Percentiles rank a stretch among this genome's conserved stretches.
Evolutionary conservation across 2,329 filamentous ascomycete genomes (phyloP).

Genomic region (Cladosporium sp.): DNA sequence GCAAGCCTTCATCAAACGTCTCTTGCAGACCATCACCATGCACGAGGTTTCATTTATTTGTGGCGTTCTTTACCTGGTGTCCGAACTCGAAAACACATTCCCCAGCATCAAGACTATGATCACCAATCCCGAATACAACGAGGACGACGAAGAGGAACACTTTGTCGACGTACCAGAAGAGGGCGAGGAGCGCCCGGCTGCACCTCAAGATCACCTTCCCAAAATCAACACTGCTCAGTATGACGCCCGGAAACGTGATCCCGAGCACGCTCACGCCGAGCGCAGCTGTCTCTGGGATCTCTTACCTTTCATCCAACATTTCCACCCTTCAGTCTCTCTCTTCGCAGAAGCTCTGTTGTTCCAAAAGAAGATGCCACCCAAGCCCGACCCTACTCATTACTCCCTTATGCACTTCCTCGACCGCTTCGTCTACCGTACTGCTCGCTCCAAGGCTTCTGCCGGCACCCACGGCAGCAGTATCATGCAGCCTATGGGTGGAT

Average conservation of each 20-base stretch:
- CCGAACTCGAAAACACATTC: slow-evolving; percentile 74
- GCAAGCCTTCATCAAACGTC: slow-evolving; percentile 91
- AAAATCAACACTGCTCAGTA: slow-evolving; percentile 46
- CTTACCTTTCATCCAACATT: slow-evolving; percentile 75
- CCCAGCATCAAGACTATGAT: slow-evolving; percentile 75
- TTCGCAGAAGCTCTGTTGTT: slow-evolving; percentile 71
- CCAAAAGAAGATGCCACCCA: slow-evolving; percentile 69
- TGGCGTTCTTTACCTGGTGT: slow-evolving; percentile 84
- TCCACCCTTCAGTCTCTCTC: slow-evolving; percentile 86
- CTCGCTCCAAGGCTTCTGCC: slow-evolving; percentile 60
- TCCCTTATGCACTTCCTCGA: slow-evolving; percentile 94
- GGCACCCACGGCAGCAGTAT: slow-evolving; percentile 76
- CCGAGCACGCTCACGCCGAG: slow-evolving; percentile 89
- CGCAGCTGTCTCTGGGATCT: slow-evolving; percentile 91
- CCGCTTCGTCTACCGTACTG: slow-evolving; percentile 95
- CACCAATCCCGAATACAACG: slow-evolving; percentile 70
- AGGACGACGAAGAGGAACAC: slow-evolving; percentile 57
- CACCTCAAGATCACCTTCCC: slow-evolving; percentile 18
- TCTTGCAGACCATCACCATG: slow-evolving; percentile 80
- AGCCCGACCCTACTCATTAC: slow-evolving; percentile 86
- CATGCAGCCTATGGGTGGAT: slow-evolving; percentile 84
- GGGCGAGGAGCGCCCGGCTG: slow-evolving; percentile 40
- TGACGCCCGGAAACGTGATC: slow-evolving; percentile 85
- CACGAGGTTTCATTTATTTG: slow-evolving; percentile 92
- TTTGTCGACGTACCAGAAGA: slow-evolving; percentile 63